Evolutionary conservation across 2,329 filamentous ascomycete genomes (phyloP), one percentile per base, ranked within the genome.

Genomic region (Fusarium austroafricanum): DNA sequence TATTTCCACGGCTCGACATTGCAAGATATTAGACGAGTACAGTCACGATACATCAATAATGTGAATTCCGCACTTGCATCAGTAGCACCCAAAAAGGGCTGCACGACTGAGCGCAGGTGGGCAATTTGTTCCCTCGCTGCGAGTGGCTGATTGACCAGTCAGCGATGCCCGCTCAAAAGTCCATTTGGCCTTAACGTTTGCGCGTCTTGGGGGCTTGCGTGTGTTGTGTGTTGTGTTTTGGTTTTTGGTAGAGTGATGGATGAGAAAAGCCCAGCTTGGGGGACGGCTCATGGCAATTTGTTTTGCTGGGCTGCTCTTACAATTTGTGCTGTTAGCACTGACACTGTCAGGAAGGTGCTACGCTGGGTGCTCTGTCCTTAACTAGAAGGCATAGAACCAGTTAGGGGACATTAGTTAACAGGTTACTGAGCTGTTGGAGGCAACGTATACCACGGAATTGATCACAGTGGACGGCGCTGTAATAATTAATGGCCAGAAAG

Each of bases 1-100:
- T 33, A 11, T 45, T 20, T 26, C 12, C 12, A 17, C 55, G 42
- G 26, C 55, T 51, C 42, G 38, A 40, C 40, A 26, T 51, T 14
- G 42, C 55, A 54, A 40, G 42, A 56, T 58, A 63, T 68, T 73
- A 73, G 70, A 55, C 52, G 47, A 74, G 65, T 73, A 73, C 71
- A 57, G 37, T 56, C 53, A 21, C 42, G 44, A 64, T 73, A 73
- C 71, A 64, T 59, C 28, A 23, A 43, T 23, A 49, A 42, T 55
- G 54, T 52, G 46, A 52, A 56, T 65, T 68, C 50, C 52, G 64
- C 67, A 56, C 67, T 66, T 68, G 67, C 67, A 70, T 55, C 67
- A 68, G 67, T 70, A 70, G 67, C 46, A 69, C 66, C 46, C 47
- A 54, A 68, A 54, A 68, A 54, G 60, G 50, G 67, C 67, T 67